Percentiles rank a stretch among this genome's conserved stretches.
Evolutionary conservation across 2,329 filamentous ascomycete species (phyloP).

Genomic region (Curvularia sp.): DNA sequence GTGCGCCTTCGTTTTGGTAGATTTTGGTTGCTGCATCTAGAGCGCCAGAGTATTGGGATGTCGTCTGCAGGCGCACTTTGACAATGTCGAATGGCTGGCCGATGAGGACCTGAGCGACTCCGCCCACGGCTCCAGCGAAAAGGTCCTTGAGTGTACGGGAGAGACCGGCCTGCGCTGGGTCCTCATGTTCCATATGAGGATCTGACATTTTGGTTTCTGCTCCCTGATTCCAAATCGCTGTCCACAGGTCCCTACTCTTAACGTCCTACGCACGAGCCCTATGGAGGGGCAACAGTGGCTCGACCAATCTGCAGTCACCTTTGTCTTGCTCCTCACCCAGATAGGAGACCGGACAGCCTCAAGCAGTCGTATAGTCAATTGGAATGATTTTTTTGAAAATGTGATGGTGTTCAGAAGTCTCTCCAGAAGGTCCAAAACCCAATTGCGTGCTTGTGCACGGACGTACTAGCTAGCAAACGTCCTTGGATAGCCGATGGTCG

Average conservation of each 20-base stretch:
- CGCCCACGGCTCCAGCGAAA: conserved; percentile 87
- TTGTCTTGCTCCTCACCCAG: conserved; percentile 3
- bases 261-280: conserved; percentile 18
- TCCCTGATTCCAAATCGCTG: conserved; percentile 9
- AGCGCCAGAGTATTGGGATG: conserved; percentile 79
- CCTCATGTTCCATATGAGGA: conserved; percentile 51
- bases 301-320: conserved; percentile 1
- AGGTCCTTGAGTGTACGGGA: conserved; percentile 77
- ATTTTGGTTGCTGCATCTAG: conserved; percentile 82
- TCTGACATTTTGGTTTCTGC: conserved; percentile 30
- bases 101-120: conserved; percentile 90
- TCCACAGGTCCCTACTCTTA: conserved; percentile 16
- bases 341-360: background rate
- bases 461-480: conserved; percentile 15
- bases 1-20: conserved; percentile 82
- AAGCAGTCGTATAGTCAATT: background rate
- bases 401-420: conserved; percentile 3
- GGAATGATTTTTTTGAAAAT: background rate
- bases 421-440: conserved; percentile 10
- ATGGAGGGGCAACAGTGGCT: conserved; percentile 15
- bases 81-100: conserved; percentile 75
- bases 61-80: conserved; percentile 96
- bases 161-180: conserved; percentile 42
- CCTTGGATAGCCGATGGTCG: conserved; percentile 23
- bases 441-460: conserved; percentile 36